Percentiles rank a stretch among this genome's conserved stretches.
Conservation (phyloP, 768 basidiomycete species). For the Rhodosporidiobolus odoratus region DNA sequence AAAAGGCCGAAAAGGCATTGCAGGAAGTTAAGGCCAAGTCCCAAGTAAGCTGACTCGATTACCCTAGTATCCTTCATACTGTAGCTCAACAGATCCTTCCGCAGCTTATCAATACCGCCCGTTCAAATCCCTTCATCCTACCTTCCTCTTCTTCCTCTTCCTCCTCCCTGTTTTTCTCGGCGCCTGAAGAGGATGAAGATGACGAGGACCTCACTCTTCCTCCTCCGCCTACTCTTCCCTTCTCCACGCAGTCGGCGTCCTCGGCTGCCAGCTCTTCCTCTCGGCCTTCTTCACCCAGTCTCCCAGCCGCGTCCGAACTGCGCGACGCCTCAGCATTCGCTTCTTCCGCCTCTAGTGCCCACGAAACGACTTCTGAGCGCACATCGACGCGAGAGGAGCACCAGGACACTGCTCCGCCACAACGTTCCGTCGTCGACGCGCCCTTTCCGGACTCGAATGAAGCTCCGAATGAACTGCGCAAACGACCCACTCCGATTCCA, state of each 20-base stretch:
- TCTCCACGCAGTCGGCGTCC: background rate
- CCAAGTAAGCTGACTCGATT: no score
- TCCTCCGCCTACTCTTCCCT: background rate
- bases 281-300: no score
- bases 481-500: background rate
- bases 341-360: no score
- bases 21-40: no score
- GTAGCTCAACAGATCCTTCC: no score
- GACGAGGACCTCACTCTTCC: background rate
- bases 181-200: background rate
- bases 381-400: no score
- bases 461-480: background rate
- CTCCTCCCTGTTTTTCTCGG: background rate
- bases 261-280: background rate
- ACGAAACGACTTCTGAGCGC: no score
- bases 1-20: conserved; percentile 8
- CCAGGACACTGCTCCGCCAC: no score
- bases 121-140: no score
- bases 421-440: background rate
- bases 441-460: background rate
- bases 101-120: no score
- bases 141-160: background rate
- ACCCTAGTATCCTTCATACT: no score
- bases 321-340: background rate
- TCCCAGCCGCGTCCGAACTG: background rate